Base-by-base conservation (phyloP, 306 rosid species). In the Inga laurina region DNA sequence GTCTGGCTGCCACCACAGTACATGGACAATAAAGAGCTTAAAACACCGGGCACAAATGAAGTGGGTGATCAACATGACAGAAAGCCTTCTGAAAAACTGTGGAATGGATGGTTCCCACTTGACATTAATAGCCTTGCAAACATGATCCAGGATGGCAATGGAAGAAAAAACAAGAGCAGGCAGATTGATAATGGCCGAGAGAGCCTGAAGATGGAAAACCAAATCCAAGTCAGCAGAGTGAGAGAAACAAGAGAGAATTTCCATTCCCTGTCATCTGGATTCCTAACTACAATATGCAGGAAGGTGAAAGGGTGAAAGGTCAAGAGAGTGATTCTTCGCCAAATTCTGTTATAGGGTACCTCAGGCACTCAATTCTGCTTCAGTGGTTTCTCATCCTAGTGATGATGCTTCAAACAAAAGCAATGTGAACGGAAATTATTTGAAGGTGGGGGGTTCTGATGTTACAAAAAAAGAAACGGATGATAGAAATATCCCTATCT, bases 201-300 rank as follows among this genome's bases (percentile, higher is more conserved):
- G 81, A 79, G 35, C 13, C 10, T 12, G 92, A 81, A 56, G 87
- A 81, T 78, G 87, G 67, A 35, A 81, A 73, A 81, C 43, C 57
- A 61, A 57, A 64, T 18, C 87, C 56, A 61, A 86, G 80, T 67
- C 84, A 73, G 46, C 75, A 75, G 41, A 27, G 80, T 85, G 88
- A 89, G 30, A 78, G 77, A 11, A 82, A 72, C 41, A 84, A 48
- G 49, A 46, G 65, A 4, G 90, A 82, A 62, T 79, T 86, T 9
- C 88, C 91, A 32, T 90, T 90, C 62, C 97, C 94, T 18, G 74
- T 84, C 35, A n/a, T 93, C 54, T 90, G 97, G 98, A 81, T 90
- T 88, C 97, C 97, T 11, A 80, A 78, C 75, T 80, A 59, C 81
- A 85, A 87, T 66, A 73, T 81, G 61, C 82, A 72, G n/a, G 83